Evolutionary conservation across 805 yeast species (phyloP).

Genomic region (Kazachstania psychrophila): DNA sequence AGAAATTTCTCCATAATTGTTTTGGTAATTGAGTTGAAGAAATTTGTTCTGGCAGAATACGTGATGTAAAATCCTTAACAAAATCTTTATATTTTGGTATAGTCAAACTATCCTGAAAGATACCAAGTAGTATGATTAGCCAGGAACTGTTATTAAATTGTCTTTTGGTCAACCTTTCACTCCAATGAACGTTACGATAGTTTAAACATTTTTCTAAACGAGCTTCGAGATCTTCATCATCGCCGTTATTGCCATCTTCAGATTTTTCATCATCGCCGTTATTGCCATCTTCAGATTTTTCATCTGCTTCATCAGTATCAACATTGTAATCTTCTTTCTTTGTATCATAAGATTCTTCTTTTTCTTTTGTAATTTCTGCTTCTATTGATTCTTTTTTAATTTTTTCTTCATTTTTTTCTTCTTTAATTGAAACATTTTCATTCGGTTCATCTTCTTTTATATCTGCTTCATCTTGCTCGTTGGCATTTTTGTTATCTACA

Average conservation of each 20-base stretch:
- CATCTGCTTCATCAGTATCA: constrained; percentile 8
- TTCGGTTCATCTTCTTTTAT: not conserved
- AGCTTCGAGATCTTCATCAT: no score
- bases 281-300: not conserved
- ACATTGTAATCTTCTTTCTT: constrained; percentile 2
- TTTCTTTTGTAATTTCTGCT: not conserved
- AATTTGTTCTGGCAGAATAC: constrained; percentile 38
- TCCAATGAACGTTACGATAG: constrained; percentile 61
- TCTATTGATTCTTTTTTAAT: no score
- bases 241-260: no score
- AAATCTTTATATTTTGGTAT: constrained; percentile 22
- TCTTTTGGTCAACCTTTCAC: constrained; percentile 63
- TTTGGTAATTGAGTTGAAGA: constrained; percentile 26
- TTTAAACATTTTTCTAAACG: constrained; percentile 36
- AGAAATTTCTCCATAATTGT: constrained; percentile 45
- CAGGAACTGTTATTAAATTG: constrained; percentile 78
- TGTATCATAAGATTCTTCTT: not conserved
- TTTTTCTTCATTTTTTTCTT: not conserved
- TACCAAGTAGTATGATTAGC: constrained; percentile 69
- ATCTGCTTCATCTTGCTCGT: not conserved
- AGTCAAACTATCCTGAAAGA: constrained; percentile 36
- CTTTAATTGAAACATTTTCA: not conserved
- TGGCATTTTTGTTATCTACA: constrained; percentile 7
- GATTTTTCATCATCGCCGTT: constrained; percentile 17
- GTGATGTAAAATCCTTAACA: constrained; percentile 43